Evolutionary conservation across 169 alveolate genomes (phyloP), one percentile per base, ranked within the genome.

Genomic region (Plasmodium vivax): DNA sequence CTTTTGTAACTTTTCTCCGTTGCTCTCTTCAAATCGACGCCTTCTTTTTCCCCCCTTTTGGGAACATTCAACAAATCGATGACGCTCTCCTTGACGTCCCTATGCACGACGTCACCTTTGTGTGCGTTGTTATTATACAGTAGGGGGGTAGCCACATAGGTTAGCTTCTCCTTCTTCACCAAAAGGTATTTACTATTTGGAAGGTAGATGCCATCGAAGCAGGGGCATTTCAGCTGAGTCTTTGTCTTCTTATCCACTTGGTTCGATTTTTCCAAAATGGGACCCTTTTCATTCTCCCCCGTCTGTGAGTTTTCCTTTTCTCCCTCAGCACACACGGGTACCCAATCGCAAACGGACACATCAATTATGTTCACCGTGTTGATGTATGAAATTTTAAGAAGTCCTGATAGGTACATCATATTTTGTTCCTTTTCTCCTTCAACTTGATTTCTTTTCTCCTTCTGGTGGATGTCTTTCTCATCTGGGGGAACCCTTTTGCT

Each of bases 201-300:
- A 34, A 90, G 82, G 83, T 90, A 90, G n/a, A 90, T 80, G 19
- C 74, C 72, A 23, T 90, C 91, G 73, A 90, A 90, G 75, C 94
- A 90, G 19, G 27, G 19, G 30, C 94, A 90, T 71, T 45, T 51
- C 38, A 90, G 47, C 72, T 72, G 36, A n/a, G 73, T 14, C 43
- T 68, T 58, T 62, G 77, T 68, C 43, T 68, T 68, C 38, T 68
- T 68, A 68, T 68, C 38, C 34, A 68, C 43, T 68, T 68, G 32
- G n/a, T 30, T 30, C 77, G 27, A 7, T 68, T 68, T 68, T 68
- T 23, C 43, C 62, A 51, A 51, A 51, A 14, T 54, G 27, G 14
- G 38, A 72, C 19, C 6, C 34, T 32, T 73, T 68, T 75, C 80
- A n/a, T 75, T 79, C 38, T 87, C 68, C 51, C 41, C n/a, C 51